These are phyloP conservation scores for Rhodotorula sp. DNA, from an alignment of 1,284 basidiomycete species.

Conservation along the genomic window DNA sequence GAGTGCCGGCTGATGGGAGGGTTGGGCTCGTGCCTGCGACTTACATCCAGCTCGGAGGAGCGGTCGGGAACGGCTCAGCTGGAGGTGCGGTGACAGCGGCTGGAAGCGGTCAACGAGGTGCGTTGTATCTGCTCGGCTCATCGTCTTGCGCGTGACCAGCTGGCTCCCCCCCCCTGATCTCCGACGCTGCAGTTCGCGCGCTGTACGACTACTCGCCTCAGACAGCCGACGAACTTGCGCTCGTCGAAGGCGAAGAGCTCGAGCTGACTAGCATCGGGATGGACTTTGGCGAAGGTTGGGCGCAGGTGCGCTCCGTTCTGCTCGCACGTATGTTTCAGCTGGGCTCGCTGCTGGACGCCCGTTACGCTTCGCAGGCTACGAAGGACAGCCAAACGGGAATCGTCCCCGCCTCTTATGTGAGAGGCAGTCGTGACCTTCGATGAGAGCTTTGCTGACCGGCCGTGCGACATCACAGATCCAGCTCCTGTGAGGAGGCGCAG, in stretches of 20 bases:
- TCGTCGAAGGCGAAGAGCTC: conserved; percentile 62
- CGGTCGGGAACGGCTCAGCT: conserved; percentile 5
- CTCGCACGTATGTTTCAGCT: rapidly evolving
- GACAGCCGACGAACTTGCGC: conserved; percentile 65
- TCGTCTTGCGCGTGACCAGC: too few species aligned
- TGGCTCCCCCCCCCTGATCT: too few species aligned
- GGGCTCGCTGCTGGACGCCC: too few species aligned
- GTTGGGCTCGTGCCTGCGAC: conserved; percentile 74
- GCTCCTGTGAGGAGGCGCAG: background rate
- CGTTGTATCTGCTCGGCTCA: conserved; percentile 37
- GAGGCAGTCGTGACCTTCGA: background rate
- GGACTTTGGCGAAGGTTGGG: conserved; percentile 35
- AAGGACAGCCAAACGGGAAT: conserved; percentile 33
- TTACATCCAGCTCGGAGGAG: conserved; percentile 58
- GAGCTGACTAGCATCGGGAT: conserved; percentile 55
- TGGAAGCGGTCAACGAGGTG: conserved; percentile 54
- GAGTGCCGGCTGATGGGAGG: conserved; percentile 55
- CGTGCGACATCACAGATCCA: conserved; percentile 7
- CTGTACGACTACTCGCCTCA: conserved; percentile 67
- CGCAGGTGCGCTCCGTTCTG: conserved; percentile 25
- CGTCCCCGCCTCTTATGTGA: conserved; percentile 36
- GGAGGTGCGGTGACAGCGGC: conserved; percentile 29
- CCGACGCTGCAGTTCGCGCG: conserved; percentile 58
- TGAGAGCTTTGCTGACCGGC: background rate
- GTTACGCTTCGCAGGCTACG: background rate